Evolutionary conservation across 108 stramenopile genomes (phyloP), one percentile per base, ranked within the genome.

Genomic region (Nitzschia sp.): DNA sequence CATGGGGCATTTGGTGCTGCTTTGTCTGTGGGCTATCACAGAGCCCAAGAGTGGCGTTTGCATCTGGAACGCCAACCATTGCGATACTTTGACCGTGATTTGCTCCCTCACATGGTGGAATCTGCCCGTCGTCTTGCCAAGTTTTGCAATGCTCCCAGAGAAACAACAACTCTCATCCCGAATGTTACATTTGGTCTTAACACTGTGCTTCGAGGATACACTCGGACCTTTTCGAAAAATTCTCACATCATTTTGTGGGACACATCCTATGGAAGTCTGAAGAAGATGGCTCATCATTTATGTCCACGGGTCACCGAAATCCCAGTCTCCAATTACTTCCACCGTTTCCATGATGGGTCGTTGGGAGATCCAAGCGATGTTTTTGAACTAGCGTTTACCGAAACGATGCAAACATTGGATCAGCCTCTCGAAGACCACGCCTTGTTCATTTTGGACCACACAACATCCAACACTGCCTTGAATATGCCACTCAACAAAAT

Each of bases 381-480:
- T 11, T 75, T 75, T 41, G 50, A 55, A 19, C n/a, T 37, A 0
- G 73, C 73, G 24, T 19, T 75, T 9, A 10, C 9, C 15, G 65
- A 75, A 17, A 56, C 53, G 26, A 41, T 75, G 39, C 10, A 41
- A 29, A 52, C 43, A 10, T 21, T 59, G 17, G 52, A 43, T 10
- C 43, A 26, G 17, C 3, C 29, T 10, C 41, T 43, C 40, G 44
- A 43, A 1, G 41, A 68, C 14, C 70, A 75, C 53, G 63, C 85
- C 10, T 71, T 89, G 7, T 59, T 89, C 38, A 63, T 89, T 24
- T 64, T 89, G 6, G 88, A 89, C 67, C 88, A 89, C 25, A 84
- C 81, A 7, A 86, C 88, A 40, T 84, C 83, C 22, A 86, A 89
- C 50, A 89, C 88, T 15, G 88, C 88, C 0, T 68, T 89, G 29